Evolutionary conservation across 495 filamentous ascomycete genomes (phyloP).

Genomic region (Venustampulla echinocandica): DNA sequence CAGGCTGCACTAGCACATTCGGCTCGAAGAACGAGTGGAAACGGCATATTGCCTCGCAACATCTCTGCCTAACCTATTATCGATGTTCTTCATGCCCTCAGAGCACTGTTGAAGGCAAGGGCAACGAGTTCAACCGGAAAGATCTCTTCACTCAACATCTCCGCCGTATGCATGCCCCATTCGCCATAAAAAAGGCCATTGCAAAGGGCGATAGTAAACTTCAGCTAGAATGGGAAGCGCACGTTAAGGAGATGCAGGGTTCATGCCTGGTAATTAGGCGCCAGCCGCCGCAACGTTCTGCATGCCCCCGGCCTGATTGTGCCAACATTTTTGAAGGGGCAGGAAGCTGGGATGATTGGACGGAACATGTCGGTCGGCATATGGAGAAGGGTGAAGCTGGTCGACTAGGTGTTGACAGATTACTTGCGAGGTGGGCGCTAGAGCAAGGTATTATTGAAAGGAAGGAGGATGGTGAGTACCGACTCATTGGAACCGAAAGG

Average conservation of each 20-base stretch:
- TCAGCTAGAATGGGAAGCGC: conserved; percentile 44
- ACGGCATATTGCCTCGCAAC: conserved; percentile 81
- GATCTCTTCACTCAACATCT: conserved; percentile 76
- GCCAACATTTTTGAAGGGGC: conserved; percentile 54
- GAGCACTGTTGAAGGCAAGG: conserved; percentile 50
- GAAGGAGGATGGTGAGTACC: conserved; percentile 40
- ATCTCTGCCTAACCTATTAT: conserved; percentile 77
- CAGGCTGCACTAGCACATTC: conserved; percentile 79
- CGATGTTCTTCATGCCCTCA: conserved; percentile 67
- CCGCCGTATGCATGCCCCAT: conserved; percentile 59
- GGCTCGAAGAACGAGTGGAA: conserved; percentile 98
- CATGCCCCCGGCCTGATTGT: conserved; percentile 66
- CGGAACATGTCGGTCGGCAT: conserved; percentile 89
- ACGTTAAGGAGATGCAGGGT: conserved; percentile 50
- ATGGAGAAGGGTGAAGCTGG: conserved; percentile 58
- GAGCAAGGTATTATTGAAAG: conserved; percentile 49
- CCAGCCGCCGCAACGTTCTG: conserved; percentile 54
- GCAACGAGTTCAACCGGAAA: conserved; percentile 56
- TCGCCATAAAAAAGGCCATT: conserved; percentile 33
- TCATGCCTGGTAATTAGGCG: conserved; percentile 64
- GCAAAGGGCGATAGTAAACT: conserved; percentile 44
- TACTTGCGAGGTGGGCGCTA: conserved; percentile 47
- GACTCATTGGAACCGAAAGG: conserved; percentile 29
- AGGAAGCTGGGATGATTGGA: conserved; percentile 77
- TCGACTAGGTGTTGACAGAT: conserved; percentile 39